phyloP scores from a whole-genome alignment of 2,329 filamentous ascomycete genomes.

The Didymella lethalis region DNA sequence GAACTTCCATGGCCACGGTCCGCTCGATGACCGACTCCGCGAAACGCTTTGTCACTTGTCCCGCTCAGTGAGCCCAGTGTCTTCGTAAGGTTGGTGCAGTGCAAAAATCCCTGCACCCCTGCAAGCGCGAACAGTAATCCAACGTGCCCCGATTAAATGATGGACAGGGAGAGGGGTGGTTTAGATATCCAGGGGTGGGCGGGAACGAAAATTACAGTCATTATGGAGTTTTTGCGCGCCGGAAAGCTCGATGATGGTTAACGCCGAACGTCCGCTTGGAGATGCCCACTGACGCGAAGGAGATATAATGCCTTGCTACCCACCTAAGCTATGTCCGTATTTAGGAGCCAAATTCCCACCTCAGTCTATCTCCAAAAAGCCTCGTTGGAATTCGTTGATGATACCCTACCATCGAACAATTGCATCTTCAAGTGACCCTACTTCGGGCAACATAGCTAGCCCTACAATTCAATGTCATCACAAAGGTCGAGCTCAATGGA shows the following conservation, averaged over 20 bases:
- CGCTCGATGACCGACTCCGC: constrained; percentile 43
- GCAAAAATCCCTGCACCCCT: constrained; percentile 43
- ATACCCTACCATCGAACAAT: constrained; percentile 16
- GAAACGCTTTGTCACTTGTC: constrained; percentile 45
- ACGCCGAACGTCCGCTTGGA: constrained; percentile 48
- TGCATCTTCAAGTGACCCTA: constrained; percentile 8
- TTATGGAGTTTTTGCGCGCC: constrained; percentile 15
- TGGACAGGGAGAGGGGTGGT: constrained; percentile 40
- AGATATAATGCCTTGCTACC: constrained; percentile 51
- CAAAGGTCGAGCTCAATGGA: constrained; percentile 51
- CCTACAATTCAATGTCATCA: constrained; percentile 39
- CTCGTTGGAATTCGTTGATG: constrained; percentile 16
- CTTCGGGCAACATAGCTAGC: constrained; percentile 3
- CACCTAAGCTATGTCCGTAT: constrained; percentile 40
- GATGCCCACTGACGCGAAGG: constrained; percentile 48
- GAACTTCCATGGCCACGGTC: constrained; percentile 35
- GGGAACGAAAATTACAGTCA: constrained; percentile 40
- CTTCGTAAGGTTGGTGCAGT: constrained; percentile 50
- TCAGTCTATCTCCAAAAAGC: constrained; percentile 13
- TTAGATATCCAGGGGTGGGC: constrained; percentile 35
- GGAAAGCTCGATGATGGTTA: constrained; percentile 15
- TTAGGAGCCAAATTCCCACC: constrained; percentile 40
- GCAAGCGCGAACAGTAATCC: constrained; percentile 44
- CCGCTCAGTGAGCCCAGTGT: constrained; percentile 40
- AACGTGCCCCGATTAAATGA: constrained; percentile 45